Conservation (phyloP, 1,284 basidiomycete species). For the Moesziomyces globuligerus region DNA sequence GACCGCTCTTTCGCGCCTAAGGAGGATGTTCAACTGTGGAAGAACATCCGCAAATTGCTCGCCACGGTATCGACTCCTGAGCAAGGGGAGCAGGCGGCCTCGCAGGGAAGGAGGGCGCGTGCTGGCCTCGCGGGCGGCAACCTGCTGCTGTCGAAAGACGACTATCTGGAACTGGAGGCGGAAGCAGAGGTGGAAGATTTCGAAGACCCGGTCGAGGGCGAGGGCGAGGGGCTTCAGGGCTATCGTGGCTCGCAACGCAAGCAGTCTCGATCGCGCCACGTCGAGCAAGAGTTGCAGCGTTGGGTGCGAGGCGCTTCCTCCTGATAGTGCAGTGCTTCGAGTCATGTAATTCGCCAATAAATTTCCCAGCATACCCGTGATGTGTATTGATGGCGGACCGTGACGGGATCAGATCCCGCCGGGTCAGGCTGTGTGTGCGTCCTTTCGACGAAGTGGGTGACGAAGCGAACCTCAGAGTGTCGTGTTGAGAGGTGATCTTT, state of each 20-base stretch:
- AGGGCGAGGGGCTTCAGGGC: background rate
- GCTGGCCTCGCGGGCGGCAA: slow-evolving; percentile 3
- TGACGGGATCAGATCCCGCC: too few relatives aligned
- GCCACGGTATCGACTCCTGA: slow-evolving; percentile 2
- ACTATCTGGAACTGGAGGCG: slow-evolving; percentile 26
- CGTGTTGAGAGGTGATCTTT: too few relatives aligned
- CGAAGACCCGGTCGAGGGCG: slow-evolving; percentile 1
- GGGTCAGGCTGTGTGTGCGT: too few relatives aligned
- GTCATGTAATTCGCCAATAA: too few relatives aligned
- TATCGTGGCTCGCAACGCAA: slow-evolving; percentile 8
- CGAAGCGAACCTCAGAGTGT: too few relatives aligned
- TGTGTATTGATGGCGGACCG: too few relatives aligned
- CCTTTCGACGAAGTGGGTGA: too few relatives aligned
- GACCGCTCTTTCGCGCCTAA: slow-evolving; percentile 27
- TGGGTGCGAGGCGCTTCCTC: slow-evolving; percentile 34
- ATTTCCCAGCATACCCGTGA: too few relatives aligned
- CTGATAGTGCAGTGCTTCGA: background rate
- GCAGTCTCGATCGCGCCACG: slow-evolving; percentile 38
- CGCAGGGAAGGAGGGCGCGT: background rate
- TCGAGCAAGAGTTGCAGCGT: slow-evolving; percentile 41
- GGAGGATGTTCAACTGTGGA: slow-evolving; percentile 35
- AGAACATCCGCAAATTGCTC: slow-evolving; percentile 18
- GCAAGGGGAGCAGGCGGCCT: background rate
- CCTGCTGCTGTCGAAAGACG: slow-evolving; percentile 27
- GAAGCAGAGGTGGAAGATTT: slow-evolving; percentile 16